Evolutionary conservation across 2,329 filamentous ascomycete genomes (phyloP), one percentile per base, ranked within the genome.

Genomic region (Aspergillus uvarum): DNA sequence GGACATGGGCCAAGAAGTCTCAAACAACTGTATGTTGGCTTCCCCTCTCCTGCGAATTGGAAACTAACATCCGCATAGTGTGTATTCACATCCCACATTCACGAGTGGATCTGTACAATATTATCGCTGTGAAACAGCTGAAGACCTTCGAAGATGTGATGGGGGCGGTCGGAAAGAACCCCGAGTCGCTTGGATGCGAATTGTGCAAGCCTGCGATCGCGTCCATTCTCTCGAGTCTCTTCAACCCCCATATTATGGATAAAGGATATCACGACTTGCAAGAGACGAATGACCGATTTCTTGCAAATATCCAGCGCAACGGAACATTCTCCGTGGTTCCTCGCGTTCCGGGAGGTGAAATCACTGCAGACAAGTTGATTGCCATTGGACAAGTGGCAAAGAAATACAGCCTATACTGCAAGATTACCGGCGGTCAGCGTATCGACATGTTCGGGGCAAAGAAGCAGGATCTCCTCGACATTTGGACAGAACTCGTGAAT

Each of bases 371-470:
- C 52, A 92, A 91, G 73, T 84, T 96, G 54, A 89, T 96, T 51
- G 85, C 88, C 59, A 92, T 96, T 60, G 92, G 91, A 0, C 85
- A 87, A 58, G 91, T 96, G 0, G 92, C 92, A 0, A 90, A 90
- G 79, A 89, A 94, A 72, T 96, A 91, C 70, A 83, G 84, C 38
- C 80, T 96, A 6, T 96, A 96, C 78, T 92, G 88, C 71, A 96
- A 96, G 77, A 96, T 96, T 72, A 96, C 92, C 0, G 92, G 92
- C 58, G 92, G 90, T 1, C 92, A 96, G 76, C 86, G 92, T 58
- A 96, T 96, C 70, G 92, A 96, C 75, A 86, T 96, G 87, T 96
- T 96, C 70, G 92, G 92, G 47, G 92, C 92, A 0, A 88, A 87
- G 76, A 96, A 96, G 77, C 89, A 95, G 65, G 91, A 96, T 73